Conservation (phyloP, 371 early-diverging fungal species). For the Actinomortierella wolfii region DNA sequence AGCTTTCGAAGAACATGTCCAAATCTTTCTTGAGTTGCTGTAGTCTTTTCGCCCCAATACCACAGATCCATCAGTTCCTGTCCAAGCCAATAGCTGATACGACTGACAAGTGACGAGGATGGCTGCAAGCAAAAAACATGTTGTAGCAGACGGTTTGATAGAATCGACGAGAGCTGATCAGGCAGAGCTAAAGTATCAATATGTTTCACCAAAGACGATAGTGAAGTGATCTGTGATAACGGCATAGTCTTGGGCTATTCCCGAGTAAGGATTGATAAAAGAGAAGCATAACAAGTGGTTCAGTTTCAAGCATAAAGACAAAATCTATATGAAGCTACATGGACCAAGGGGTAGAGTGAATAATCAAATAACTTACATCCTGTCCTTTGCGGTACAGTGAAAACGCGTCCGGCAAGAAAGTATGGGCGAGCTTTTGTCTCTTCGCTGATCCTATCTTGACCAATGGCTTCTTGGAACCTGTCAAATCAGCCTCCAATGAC, state of each 20-base stretch:
- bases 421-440: conserved; percentile 33
- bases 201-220: conserved; percentile 41
- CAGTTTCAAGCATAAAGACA: no score
- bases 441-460: conserved; percentile 13
- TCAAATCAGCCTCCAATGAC: background rate
- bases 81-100: conserved; percentile 55
- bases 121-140: conserved; percentile 48
- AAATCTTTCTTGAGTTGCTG: conserved; percentile 33
- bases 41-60: conserved; percentile 48
- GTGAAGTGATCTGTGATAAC: conserved; percentile 32
- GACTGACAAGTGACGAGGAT: conserved; percentile 40
- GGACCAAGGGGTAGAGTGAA: background rate
- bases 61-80: conserved; percentile 52
- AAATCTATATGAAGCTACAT: background rate
- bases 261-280: no score
- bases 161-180: conserved; percentile 51
- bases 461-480: background rate
- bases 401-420: conserved; percentile 26
- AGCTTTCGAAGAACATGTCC: conserved; percentile 45
- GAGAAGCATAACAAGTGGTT: no score
- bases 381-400: conserved; percentile 30
- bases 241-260: conserved; percentile 27
- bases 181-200: conserved; percentile 50
- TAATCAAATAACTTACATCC: conserved; percentile 7
- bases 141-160: conserved; percentile 54